These are phyloP conservation scores for Sparassis latifolia DNA, from an alignment of 1,284 basidiomycete species.

Conservation along the genomic window DNA sequence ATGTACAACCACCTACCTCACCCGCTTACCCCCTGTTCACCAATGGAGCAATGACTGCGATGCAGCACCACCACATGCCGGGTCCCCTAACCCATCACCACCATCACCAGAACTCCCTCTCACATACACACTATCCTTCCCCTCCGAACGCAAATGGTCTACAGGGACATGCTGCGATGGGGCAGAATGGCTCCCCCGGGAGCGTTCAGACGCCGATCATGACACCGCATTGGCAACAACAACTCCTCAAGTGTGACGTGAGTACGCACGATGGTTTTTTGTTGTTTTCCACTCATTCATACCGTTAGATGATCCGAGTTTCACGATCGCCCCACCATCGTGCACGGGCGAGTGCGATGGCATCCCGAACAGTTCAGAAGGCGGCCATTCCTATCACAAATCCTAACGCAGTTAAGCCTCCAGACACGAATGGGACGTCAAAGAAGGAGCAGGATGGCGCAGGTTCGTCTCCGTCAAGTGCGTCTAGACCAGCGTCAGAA, in stretches of 20 bases:
- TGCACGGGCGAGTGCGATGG: slow-evolving; percentile 74
- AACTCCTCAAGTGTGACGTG: slow-evolving; percentile 76
- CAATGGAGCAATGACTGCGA: slow-evolving; percentile 36
- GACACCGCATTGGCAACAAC: slow-evolving; percentile 73
- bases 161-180: slow-evolving; percentile 39
- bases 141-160: slow-evolving; percentile 54
- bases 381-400: slow-evolving; percentile 81
- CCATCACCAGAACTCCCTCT: slow-evolving; percentile 71
- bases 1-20: slow-evolving; percentile 58
- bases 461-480: slow-evolving; percentile 18
- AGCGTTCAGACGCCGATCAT: slow-evolving; percentile 52
- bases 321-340: slow-evolving; percentile 75
- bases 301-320: slow-evolving; percentile 60
- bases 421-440: slow-evolving; percentile 31
- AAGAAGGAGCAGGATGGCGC: slow-evolving; percentile 20
- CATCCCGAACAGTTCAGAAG: slow-evolving; percentile 70
- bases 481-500: slow-evolving; percentile 31
- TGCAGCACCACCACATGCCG: slow-evolving; percentile 50
- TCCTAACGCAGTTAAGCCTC: slow-evolving; percentile 57
- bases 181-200: slow-evolving; percentile 58
- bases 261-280: slow-evolving; percentile 18
- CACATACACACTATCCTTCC: slow-evolving; percentile 56
- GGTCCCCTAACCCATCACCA: slow-evolving; percentile 47
- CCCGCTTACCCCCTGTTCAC: slow-evolving; percentile 68
- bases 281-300: not conserved